Conservation (phyloP, 441 rosid species). For the Aleurites moluccanus region DNA sequence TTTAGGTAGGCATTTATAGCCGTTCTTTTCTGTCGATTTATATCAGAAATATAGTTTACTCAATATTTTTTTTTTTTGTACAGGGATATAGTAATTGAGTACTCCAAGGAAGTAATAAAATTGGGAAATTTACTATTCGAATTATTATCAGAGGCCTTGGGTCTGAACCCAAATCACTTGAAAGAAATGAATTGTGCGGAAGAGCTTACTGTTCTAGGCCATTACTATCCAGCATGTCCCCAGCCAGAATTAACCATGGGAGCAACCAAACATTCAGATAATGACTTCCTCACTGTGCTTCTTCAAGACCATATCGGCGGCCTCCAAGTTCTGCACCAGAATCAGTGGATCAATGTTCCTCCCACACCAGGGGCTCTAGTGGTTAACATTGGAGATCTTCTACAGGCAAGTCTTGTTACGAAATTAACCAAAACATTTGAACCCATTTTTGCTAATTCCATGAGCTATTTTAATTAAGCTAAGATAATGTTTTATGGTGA, state of each 20-base stretch:
- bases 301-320: conserved; percentile 65
- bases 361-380: conserved; percentile 47
- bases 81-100: conserved; percentile 50
- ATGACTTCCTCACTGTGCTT: conserved; percentile 54
- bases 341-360: conserved; percentile 55
- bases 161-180: conserved; percentile 42
- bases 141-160: conserved; percentile 57
- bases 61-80: not conserved
- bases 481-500: not conserved
- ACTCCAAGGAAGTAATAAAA: conserved; percentile 33
- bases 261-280: conserved; percentile 44
- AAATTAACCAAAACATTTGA: not conserved
- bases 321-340: conserved; percentile 50
- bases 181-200: conserved; percentile 44
- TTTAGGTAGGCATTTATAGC: conserved; percentile 28
- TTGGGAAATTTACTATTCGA: conserved; percentile 40
- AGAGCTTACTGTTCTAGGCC: conserved; percentile 37
- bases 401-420: conserved; percentile 39
- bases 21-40: not conserved
- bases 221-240: conserved; percentile 66
- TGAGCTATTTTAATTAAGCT: not conserved
- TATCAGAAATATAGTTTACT: not conserved
- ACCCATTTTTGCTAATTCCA: not conserved
- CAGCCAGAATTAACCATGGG: conserved; percentile 59
- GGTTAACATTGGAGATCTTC: conserved; percentile 52